Base-by-base conservation (phyloP, 2,329 filamentous ascomycete species). In the Cladophialophora carrionii region DNA sequence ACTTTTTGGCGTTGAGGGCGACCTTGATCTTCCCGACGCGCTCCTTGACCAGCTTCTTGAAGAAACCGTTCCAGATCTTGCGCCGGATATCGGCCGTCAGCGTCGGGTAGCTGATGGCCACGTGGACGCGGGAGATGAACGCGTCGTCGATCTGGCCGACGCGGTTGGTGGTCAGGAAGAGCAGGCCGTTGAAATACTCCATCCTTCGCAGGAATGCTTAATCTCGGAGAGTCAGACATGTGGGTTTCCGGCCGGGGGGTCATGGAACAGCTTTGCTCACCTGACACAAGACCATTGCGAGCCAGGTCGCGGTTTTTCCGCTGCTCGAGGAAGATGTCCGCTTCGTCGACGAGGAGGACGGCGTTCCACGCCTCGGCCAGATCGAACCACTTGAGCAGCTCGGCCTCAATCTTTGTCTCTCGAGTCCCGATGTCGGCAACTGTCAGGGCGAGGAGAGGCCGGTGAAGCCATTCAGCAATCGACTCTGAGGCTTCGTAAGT, bases 391-490 rank as follows among this genome's bases (percentile, higher is more conserved):
- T 52, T 41, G 12, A 52, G 14, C 4, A 61, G 32, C 31, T 37
- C 32, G n/a, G 20, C 14, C 61, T 63, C 61, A 24, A 61, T 46
- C 17, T 48, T 31, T 22, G 54, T 51, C 24, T 31, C 32, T 12
- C 34, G 46, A 8, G 49, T 49, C 14, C 58, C 63, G 14, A 64
- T 61, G 14, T 62, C 55, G 34, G 57, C 41, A 20, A 48, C 22
- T 12, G 41, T 60, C 20, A 68, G 9, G 8, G 51, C 32, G 29
- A 68, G 41, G 17, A 87, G 79, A 4, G 84, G 84, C 0, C 82
- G 79, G 24, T 78, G 78, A 48, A 80, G 81, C 22, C 82, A 75
- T 73, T 86, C 83, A 6, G 83, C 83, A 4, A 84, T 78, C 4
- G 61, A 48, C 67, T 84, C 54, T 55, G 34, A 5, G 14, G 34